Base-by-base conservation (phyloP, 192 early-diverging fungal species). In the Rhizophagus sp. region DNA sequence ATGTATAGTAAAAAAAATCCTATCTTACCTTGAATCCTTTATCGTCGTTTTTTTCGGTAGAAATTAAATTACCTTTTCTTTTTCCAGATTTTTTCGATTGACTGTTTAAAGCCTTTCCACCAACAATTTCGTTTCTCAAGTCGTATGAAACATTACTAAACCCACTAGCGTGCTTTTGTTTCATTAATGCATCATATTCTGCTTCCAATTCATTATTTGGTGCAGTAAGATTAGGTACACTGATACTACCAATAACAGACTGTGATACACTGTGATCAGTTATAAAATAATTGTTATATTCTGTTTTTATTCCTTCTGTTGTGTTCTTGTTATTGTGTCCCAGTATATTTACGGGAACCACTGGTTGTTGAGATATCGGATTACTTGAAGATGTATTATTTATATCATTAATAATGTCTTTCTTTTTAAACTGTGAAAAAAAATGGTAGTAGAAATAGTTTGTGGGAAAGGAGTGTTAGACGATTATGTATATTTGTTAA, bases 401-500 rank as follows among this genome's bases (percentile, higher is more conserved):
- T 13, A 25, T 47, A 72, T 3, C 44, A 44, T 70, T 33, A 19
- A n/a, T 10, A 39, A 13, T 39, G 2, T 76, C 62, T n/a, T 63
- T 76, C 61, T 76, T 76, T 76, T 76, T 76, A 63, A 75, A 76
- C 36, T 64, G 62, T 64, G 72, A 73, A 22, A 64, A 64, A 64
- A 76, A 64, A 44, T 41, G 30, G 30, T 39, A 22, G 7, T 2
- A 70, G 68, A 66, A 33, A 13, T 4, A 15, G 4, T 13, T 33
- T 66, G 24, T 15, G 64, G 25, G 5, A 12, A 13, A 66, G 62
- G 19, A 33, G 10, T 3, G 33, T 25, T 66, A 30, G 25, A 22
- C 3, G 27, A 8, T 0, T 66, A 2, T 66, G 25, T 66, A 30
- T 8, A 24, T 11, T 12, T 0, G 12, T 9, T 0, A 25, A 6